Evolutionary conservation across 176 grass and related monocot genomes (phyloP), one percentile per base, ranked within the genome.

Genomic region (Lolium perenne): DNA sequence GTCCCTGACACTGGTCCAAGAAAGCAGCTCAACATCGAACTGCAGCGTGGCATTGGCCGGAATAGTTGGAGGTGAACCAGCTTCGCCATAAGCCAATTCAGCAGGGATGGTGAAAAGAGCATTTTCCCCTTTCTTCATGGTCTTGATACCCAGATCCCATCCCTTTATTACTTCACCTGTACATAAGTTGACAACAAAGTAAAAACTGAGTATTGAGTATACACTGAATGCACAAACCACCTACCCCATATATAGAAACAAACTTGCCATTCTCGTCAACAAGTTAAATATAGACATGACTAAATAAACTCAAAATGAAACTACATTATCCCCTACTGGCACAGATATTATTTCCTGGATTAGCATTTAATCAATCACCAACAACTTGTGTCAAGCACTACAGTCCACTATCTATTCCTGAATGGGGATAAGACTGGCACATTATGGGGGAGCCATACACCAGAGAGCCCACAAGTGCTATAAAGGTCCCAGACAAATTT

Each of bases 101-200:
- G 96, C 68, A 71, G 96, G 96, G 77, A 98, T 98, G 64, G 93
- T 98, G 94, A 98, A 95, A 88, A 97, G 17, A 76, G 97, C 87
- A 88, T 94, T 97, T 77, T 99, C 97, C 1, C 94, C 97, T 83
- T 99, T 99, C 94, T 97, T 99, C 97, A 99, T 99, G 47, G 92
- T 99, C 64, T 94, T 94, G 61, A 99, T 99, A 25, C 97, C 97
- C 85, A 91, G 91, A 90, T 99, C 97, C 94, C 97, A 99, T 67
- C 97, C 97, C 73, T 97, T 99, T 61, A 99, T 99, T 45, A 99
- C 97, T 93, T 99, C 82, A 56, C 94, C 95, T 95, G 82, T 26
- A 81, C 29, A 83, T 10, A 74, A 56, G 57, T 85, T 71, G 7
- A 32, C 32, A 82, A 85, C 62, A 58, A 47, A 79, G n/a, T 16